Base-by-base conservation (phyloP, 768 basidiomycete genomes). In the Krasilnikovozyma curviuscula region DNA sequence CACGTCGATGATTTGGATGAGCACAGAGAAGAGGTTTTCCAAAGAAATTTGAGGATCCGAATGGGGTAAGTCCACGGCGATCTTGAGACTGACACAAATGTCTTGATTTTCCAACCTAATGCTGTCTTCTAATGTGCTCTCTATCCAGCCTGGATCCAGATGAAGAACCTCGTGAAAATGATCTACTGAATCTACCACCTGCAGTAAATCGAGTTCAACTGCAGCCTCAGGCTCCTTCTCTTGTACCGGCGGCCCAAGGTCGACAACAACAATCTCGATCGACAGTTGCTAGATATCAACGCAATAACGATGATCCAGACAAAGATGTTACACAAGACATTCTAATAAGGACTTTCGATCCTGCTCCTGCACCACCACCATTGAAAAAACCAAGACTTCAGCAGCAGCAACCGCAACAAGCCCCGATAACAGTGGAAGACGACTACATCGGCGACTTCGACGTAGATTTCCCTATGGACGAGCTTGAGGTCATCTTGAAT, bases 381-480 rank as follows among this genome's bases (percentile, higher is more conserved):
- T 25, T 7, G 30, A 27, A 30, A 9, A n/a, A 46, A 47, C 28
- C 29, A n/a, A n/a, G n/a, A n/a, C n/a, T n/a, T n/a, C n/a, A n/a
- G n/a, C n/a, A n/a, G n/a, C 23, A 32, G 24, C 21, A 9, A 23
- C 39, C 5, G 25, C 38, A 3, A 24, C 47, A 3, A 5, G 19
- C 7, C 10, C 34, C 33, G 12, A 18, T 12, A 34, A 34, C 12
- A 34, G 18, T 34, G 33, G 33, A 34, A 34, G 44, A 52, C 21
- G 44, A 46, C 32, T 52, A 52, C 40, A 46, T 52, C 32, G 43
- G 40, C 29, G 50, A 35, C 25, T 52, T 52, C 30, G 44, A 52
- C 1, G n/a, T n/a, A n/a, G n/a, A n/a, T n/a, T n/a, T n/a, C n/a
- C n/a, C n/a, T n/a, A n/a, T n/a, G n/a, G n/a, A n/a, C n/a, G n/a